Evolutionary conservation across 139 green algal genomes (phyloP), one percentile per base, ranked within the genome.

Genomic region (Volvox reticuliferus): DNA sequence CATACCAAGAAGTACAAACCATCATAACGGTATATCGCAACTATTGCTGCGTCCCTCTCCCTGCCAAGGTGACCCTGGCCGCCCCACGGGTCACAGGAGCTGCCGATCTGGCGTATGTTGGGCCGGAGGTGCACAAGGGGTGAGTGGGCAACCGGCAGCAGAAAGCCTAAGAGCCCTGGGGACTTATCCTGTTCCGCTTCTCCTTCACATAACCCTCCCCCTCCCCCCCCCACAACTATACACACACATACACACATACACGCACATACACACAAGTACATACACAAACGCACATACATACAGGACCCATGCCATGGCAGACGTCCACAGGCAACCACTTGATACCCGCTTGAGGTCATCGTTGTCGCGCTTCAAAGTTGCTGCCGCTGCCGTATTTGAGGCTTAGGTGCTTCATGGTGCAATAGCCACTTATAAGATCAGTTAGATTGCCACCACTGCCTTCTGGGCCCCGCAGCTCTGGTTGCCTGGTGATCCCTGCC

Each of bases 31-130:
- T 55, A 55, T 14, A 55, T 55, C 9, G 5, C 44, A 55, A 55
- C 44, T 9, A 55, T 55, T 9, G 9, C 44, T 55, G 44, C 44
- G 9, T 55, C 44, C 28, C n/a, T 32, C 73, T 18, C 28, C 28
- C 26, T 19, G 2, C 73, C 20, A 50, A 82, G 85, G 85, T 89
- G 69, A 89, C 85, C 9, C n/a, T 89, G 36, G 69, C 85, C 18
- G 69, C 69, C 44, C 85, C 85, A 1, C 85, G 85, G 6, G 69
- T 89, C 16, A 82, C 50, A 71, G 85, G 85, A 3, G 85, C 19
- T 12, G 85, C 44, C 18, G 85, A 89, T 30, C 69, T 89, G 44
- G 69, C 85, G 18, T 5, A 61, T n/a, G 16, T 89, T 16, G 28
- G 16, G n/a, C 37, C 69, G 0, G 85, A 89, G 44, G 28, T 89